These are phyloP conservation scores for Neltuma alba DNA, from an alignment of 306 rosid species.

Conservation along the genomic window DNA sequence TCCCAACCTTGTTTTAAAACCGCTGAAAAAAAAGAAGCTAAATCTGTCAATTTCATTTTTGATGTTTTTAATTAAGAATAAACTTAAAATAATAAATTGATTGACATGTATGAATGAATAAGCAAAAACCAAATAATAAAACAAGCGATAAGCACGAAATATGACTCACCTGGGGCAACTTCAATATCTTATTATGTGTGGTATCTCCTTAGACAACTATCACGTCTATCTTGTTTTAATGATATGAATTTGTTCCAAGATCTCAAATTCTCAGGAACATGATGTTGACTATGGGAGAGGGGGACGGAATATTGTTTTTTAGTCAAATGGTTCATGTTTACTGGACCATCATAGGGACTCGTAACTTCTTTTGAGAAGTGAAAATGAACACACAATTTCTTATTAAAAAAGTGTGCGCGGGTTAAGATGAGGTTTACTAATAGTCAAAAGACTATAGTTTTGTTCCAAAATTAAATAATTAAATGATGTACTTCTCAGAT, in stretches of 20 bases:
- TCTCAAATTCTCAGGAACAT: neutral
- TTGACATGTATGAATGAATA: neutral
- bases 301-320: neutral
- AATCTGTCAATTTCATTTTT: no score
- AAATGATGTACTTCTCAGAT: no score
- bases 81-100: neutral
- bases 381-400: neutral
- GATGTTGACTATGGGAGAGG: neutral
- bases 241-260: neutral
- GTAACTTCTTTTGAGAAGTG: neutral
- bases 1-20: no score
- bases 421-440: neutral
- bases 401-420: no score
- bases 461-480: neutral
- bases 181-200: no score
- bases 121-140: no score
- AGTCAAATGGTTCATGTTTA: neutral
- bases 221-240: no score
- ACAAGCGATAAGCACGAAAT: no score
- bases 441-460: neutral
- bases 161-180: no score
- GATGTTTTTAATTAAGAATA: no score
- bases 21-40: no score
- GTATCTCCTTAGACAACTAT: no score
- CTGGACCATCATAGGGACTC: neutral